Percentiles rank a stretch among this genome's conserved stretches.
phyloP scores from a whole-genome alignment of 78 protist genomes.

The Dictyostelium brefeldianum region DNA sequence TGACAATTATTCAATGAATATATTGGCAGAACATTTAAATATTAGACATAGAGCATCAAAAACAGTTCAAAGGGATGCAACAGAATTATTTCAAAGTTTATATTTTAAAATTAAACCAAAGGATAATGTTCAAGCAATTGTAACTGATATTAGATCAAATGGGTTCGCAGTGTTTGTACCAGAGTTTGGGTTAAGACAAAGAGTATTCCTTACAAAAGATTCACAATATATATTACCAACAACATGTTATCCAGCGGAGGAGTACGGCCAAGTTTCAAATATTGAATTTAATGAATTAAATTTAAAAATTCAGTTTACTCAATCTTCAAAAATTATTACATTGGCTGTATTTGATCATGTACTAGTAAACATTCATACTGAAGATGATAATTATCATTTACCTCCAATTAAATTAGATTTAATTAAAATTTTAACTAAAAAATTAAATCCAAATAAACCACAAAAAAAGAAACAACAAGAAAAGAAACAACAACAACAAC shows the following conservation, averaged over 20 bases:
- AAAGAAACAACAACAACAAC: not conserved
- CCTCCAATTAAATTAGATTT: slow-evolving; percentile 54
- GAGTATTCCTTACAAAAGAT: slow-evolving; percentile 28
- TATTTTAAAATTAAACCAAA: slow-evolving; percentile 45
- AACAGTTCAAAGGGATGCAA: slow-evolving; percentile 81
- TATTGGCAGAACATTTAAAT: slow-evolving; percentile 74
- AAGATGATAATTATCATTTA: slow-evolving; percentile 45
- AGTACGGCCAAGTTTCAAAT: not conserved
- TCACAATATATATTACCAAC: slow-evolving; percentile 10
- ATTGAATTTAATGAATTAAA: slow-evolving; percentile 3
- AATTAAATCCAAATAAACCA: not conserved
- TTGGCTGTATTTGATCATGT: slow-evolving; percentile 48
- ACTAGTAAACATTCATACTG: slow-evolving; percentile 37
- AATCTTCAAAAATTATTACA: not conserved
- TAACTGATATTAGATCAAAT: slow-evolving; percentile 62
- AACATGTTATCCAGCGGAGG: not conserved
- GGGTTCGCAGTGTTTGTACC: slow-evolving; percentile 27
- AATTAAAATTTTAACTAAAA: not conserved
- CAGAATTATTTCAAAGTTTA: slow-evolving; percentile 69
- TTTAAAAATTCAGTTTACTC: not conserved
- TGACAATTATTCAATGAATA: slow-evolving; percentile 21
- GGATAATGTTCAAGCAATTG: slow-evolving; percentile 36
- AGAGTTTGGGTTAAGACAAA: slow-evolving; percentile 40
- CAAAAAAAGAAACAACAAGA: not conserved
- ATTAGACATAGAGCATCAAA: slow-evolving; percentile 54